Evolutionary conservation across 2,329 filamentous ascomycete species (phyloP).

Genomic region (Trichoderma gracile): DNA sequence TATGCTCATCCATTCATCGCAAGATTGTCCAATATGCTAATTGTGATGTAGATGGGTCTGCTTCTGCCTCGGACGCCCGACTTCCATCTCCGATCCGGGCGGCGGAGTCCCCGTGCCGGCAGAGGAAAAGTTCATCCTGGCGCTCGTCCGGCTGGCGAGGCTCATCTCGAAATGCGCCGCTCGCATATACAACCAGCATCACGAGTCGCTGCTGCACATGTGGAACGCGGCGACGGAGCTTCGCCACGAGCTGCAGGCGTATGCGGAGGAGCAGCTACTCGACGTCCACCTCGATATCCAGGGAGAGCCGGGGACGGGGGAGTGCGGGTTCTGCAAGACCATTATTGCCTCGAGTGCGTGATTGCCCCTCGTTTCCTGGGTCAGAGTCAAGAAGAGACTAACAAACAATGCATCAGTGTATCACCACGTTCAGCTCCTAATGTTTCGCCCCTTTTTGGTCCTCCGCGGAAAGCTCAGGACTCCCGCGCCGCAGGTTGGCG

Average conservation of each 20-base stretch:
- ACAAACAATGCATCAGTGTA: neutral
- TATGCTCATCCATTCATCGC: neutral
- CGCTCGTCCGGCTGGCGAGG: conserved; percentile 2
- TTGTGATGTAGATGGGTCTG: neutral
- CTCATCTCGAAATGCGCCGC: conserved; percentile 11
- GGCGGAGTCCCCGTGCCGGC: conserved; percentile 15
- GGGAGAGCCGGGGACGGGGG: conserved; percentile 10
- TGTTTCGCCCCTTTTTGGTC: conserved; percentile 19
- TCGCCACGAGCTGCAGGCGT: conserved; percentile 10
- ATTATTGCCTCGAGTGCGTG: conserved; percentile 8
- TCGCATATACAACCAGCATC: conserved; percentile 18
- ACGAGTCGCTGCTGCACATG: conserved; percentile 20
- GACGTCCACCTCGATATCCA: conserved; percentile 7
- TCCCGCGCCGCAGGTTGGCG: neutral
- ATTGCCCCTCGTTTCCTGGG: too few relatives aligned
- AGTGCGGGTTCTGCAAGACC: conserved; percentile 21
- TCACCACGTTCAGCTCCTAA: conserved; percentile 8
- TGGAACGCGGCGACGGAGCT: conserved; percentile 20
- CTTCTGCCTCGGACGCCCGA: conserved; percentile 20
- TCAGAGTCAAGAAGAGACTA: too few relatives aligned
- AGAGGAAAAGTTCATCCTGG: conserved; percentile 12
- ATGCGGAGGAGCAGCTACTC: conserved; percentile 6
- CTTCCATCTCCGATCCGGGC: conserved; percentile 14
- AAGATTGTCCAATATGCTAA: neutral
- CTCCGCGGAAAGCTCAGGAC: conserved; percentile 2